Conservation (phyloP, 176 grass and related monocot species). For the Chrysopogon serrulatus region DNA sequence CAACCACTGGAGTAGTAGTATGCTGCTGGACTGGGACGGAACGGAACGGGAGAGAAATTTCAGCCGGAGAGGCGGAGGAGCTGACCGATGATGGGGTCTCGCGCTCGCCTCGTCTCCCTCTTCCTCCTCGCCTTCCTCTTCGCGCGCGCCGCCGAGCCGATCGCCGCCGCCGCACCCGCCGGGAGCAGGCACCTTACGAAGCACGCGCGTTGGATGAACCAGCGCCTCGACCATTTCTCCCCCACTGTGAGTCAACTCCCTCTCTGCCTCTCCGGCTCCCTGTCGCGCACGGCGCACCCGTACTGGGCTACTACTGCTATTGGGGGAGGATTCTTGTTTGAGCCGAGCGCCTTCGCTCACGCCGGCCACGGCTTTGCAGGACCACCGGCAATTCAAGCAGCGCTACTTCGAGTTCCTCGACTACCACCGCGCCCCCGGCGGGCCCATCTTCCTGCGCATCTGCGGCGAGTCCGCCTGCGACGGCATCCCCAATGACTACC, state of each 20-base stretch:
- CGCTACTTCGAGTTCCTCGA: conserved; percentile 86
- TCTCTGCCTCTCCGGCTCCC: no score
- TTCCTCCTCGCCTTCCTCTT: conserved; percentile 14
- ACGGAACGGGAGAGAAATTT: neutral
- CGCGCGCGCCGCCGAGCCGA: conserved; percentile 24
- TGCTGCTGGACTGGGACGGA: neutral
- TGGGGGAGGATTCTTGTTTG: neutral
- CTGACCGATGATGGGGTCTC: conserved; percentile 3
- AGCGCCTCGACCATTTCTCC: conserved; percentile 94
- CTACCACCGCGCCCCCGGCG: conserved; percentile 37
- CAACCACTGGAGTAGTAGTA: neutral
- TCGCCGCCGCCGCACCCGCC: neutral
- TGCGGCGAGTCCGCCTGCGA: conserved; percentile 84
- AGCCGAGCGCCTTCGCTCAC: neutral
- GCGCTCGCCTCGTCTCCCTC: conserved; percentile 22
- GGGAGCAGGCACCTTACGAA: conserved; percentile 49
- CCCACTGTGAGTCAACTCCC: conserved; percentile 44
- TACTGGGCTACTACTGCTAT: no score
- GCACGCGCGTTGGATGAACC: conserved; percentile 76
- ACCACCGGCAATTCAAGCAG: conserved; percentile 72
- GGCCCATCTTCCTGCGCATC: conserved; percentile 83
- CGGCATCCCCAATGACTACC: conserved; percentile 83
- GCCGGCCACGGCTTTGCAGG: conserved; percentile 27
- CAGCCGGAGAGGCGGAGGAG: neutral
- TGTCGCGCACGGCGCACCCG: neutral